Evolutionary conservation across 176 grass and related monocot species (phyloP), one percentile per base, ranked within the genome.

Genomic region (Urochloa ruziziensis): DNA sequence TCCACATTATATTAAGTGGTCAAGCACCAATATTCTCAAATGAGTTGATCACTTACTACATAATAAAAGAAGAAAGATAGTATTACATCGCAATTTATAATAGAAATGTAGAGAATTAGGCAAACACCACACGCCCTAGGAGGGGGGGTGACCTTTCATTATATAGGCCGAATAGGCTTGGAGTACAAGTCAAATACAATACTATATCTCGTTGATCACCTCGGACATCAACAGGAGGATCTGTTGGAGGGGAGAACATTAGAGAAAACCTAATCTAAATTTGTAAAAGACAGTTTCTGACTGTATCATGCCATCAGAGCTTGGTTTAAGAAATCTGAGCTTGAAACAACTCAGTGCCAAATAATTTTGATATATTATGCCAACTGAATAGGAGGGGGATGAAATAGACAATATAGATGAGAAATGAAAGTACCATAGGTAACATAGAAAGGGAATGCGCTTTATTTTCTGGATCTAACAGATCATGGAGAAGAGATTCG

Each of bases 401-500:
- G 18, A 42, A 75, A 53, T 56, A 56, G 10, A 40, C 11, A 3
- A 8, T 67, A 8, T 6, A 56, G n/a, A 56, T 11, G 60, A 66
- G 8, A 42, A 68, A 12, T 39, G 33, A 68, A n/a, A 75, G 30
- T 77, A 85, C 49, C 73, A 77, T 67, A 77, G 9, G 18, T 35
- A 77, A 51, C 49, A 59, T 15, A 3, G 39, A 77, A 68, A 77
- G 62, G 17, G 61, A 47, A 67, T 32, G 2, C 47, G 1, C 51
- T 54, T 11, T 84, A 52, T 24, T 63, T 10, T 57, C 21, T 44
- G 73, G 73, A 68, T 68, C 39, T 46, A 66, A 67, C 49, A 85
- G 14, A 77, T 68, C 73, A 57, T 43, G 27, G 77, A 85, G 13
- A 32, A 85, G 62, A 67, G 9, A 29, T 63, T 85, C 62, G 21